A percentile compares a stretch with the other conserved stretches of the same genome.
phyloP scores from a whole-genome alignment of 2,329 filamentous ascomycete species.

The Nemania sp. region DNA sequence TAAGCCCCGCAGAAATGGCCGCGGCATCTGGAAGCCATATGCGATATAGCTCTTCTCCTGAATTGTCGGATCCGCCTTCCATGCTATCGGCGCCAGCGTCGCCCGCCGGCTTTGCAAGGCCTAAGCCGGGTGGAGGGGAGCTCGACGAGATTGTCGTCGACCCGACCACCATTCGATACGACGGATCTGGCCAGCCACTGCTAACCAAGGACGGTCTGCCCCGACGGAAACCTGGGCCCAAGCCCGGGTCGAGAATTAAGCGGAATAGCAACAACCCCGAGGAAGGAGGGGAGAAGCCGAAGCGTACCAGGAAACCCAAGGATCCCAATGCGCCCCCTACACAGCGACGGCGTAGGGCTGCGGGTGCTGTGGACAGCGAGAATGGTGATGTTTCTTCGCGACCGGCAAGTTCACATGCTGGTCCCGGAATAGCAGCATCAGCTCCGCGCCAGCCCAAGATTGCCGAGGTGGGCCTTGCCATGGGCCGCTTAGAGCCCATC shows the following conservation, averaged over 20 bases:
- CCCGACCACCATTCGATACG: conserved; percentile 41
- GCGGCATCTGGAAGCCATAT: conserved; percentile 33
- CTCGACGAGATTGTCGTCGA: conserved; percentile 42
- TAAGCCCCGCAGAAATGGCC: conserved; percentile 28
- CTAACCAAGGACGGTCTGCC: conserved; percentile 63
- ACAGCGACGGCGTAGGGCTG: conserved; percentile 59
- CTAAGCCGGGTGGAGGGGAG: conserved; percentile 35
- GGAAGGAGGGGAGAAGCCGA: conserved; percentile 49
- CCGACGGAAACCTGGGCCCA: conserved; percentile 67
- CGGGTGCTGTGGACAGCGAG: conserved; percentile 44
- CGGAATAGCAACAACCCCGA: conserved; percentile 46
- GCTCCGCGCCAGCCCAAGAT: conserved; percentile 46
- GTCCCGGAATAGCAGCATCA: conserved; percentile 31
- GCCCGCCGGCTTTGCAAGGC: conserved; percentile 33
- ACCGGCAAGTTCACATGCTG: conserved; percentile 33
- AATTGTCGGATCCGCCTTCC: conserved; percentile 42
- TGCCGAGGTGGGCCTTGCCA: conserved; percentile 43
- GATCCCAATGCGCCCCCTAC: conserved; percentile 62
- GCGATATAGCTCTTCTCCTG: conserved; percentile 41
- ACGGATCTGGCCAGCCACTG: conserved; percentile 44
- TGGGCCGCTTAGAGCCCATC: conserved; percentile 40
- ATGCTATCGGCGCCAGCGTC: conserved; percentile 40
- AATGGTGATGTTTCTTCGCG: conserved; percentile 34
- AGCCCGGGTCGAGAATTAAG: conserved; percentile 62
- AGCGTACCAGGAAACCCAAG: conserved; percentile 60